Percentiles rank a stretch among this genome's conserved stretches.
These are phyloP conservation scores for Hamamelis virginiana DNA, from an alignment of 164 flowering plant species.

Conservation along the genomic window DNA sequence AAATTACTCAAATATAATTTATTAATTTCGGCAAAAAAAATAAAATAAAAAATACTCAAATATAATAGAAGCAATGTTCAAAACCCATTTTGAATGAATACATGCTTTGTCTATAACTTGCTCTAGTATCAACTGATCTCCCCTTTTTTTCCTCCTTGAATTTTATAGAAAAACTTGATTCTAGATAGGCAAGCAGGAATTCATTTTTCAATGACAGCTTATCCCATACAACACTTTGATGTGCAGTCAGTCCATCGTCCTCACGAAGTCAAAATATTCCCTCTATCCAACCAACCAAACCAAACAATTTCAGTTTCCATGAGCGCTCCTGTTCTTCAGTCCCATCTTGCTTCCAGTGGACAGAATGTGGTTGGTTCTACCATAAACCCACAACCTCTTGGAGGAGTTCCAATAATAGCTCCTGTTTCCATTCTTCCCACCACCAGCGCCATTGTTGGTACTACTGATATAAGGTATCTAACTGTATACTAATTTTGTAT, in stretches of 20 bases:
- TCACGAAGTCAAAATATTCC: constrained; percentile 21
- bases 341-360: constrained; percentile 11
- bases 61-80: not conserved
- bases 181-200: constrained; percentile 22
- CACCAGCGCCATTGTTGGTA: constrained; percentile 18
- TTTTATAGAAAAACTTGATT: constrained; percentile 17
- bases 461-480: constrained; percentile 29
- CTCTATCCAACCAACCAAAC: constrained; percentile 19
- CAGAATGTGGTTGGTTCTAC: constrained; percentile 12
- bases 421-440: constrained; percentile 16
- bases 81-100: too few species aligned
- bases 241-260: constrained; percentile 6
- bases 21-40: too few species aligned
- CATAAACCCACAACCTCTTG: constrained; percentile 16
- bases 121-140: not conserved
- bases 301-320: constrained; percentile 16
- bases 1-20: not conserved
- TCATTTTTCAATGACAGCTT: constrained; percentile 21
- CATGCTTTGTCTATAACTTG: not conserved
- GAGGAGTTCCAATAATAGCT: constrained; percentile 19
- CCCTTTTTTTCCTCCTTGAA: not conserved
- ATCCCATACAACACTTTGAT: constrained; percentile 19
- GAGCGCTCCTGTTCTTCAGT: constrained; percentile 17
- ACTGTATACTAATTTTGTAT: not conserved
- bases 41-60: too few species aligned